These are phyloP conservation scores for Fusarium floridanum DNA, from an alignment of 2,329 filamentous ascomycete genomes.

Conservation along the genomic window DNA sequence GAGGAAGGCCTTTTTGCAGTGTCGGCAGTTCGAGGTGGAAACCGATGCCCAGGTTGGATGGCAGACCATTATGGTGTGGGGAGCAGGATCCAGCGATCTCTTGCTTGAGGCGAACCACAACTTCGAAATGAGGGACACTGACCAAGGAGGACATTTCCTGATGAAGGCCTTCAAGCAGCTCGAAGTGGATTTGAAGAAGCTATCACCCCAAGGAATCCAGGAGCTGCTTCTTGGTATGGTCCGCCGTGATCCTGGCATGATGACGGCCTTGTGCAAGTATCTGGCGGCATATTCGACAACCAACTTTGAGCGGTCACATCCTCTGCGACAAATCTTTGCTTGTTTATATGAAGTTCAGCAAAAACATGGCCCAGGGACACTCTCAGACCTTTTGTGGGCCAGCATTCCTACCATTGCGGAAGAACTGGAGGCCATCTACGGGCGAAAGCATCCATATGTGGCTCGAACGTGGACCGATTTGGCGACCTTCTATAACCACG, in stretches of 20 bases:
- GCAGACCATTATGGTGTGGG: conserved; percentile 59
- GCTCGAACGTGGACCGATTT: conserved; percentile 58
- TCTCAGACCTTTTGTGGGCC: conserved; percentile 59
- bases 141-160: conserved; percentile 55
- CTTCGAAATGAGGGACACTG: conserved; percentile 56
- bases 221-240: conserved; percentile 60
- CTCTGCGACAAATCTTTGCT: conserved; percentile 58
- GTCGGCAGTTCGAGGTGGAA: conserved; percentile 58
- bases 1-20: conserved; percentile 59
- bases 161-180: conserved; percentile 60
- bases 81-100: conserved; percentile 58
- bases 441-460: conserved; percentile 58
- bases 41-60: conserved; percentile 55
- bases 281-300: conserved; percentile 59
- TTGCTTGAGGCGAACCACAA: conserved; percentile 59
- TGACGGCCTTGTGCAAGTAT: conserved; percentile 61
- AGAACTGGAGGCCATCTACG: conserved; percentile 60
- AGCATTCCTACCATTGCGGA: conserved; percentile 58
- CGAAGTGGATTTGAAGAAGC: conserved; percentile 57
- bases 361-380: conserved; percentile 57
- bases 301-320: conserved; percentile 58
- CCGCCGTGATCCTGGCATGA: conserved; percentile 58
- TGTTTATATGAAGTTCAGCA: conserved; percentile 61
- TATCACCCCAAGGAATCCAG: conserved; percentile 59
- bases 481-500: conserved; percentile 56